phyloP scores from a whole-genome alignment of 768 basidiomycete species.

The Epithele typhae region DNA sequence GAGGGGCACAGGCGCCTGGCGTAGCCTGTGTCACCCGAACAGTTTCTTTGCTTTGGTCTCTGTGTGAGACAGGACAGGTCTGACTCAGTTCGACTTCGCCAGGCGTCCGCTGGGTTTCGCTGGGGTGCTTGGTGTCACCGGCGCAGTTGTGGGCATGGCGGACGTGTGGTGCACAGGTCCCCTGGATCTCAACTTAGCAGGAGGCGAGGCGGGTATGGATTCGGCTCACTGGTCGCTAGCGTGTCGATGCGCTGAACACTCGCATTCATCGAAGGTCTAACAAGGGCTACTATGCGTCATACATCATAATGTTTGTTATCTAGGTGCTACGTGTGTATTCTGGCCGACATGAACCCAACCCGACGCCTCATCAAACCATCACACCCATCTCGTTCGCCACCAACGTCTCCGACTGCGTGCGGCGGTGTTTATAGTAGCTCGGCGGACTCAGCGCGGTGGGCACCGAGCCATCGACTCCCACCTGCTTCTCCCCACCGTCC shows the following conservation, averaged over 20 bases:
- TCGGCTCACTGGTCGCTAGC: conserved; percentile 34
- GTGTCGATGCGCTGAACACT: no score
- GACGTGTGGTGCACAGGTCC: conserved; percentile 51
- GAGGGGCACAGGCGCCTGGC: no score
- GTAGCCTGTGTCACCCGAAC: no score
- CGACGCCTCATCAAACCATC: background rate
- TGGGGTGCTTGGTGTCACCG: conserved; percentile 42
- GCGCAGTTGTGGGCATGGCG: conserved; percentile 51
- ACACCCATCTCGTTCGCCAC: conserved; percentile 8
- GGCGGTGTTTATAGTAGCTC: conserved; percentile 8
- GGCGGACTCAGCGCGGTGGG: conserved; percentile 6
- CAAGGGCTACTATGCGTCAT: no score
- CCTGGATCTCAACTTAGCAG: conserved; percentile 38
- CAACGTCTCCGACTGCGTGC: background rate
- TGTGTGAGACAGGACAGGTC: background rate
- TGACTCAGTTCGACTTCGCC: background rate
- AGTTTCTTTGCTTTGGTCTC: conserved; percentile 6
- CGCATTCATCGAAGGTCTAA: no score
- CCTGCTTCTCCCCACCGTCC: background rate
- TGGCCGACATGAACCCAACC: no score
- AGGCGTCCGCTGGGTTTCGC: conserved; percentile 47
- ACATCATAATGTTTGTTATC: no score
- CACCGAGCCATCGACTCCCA: no score
- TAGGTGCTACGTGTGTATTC: no score
- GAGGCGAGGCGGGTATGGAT: conserved; percentile 45